Base-by-base conservation (phyloP, 2,329 filamentous ascomycete genomes). In the Fusarium tanahbumbuense region DNA sequence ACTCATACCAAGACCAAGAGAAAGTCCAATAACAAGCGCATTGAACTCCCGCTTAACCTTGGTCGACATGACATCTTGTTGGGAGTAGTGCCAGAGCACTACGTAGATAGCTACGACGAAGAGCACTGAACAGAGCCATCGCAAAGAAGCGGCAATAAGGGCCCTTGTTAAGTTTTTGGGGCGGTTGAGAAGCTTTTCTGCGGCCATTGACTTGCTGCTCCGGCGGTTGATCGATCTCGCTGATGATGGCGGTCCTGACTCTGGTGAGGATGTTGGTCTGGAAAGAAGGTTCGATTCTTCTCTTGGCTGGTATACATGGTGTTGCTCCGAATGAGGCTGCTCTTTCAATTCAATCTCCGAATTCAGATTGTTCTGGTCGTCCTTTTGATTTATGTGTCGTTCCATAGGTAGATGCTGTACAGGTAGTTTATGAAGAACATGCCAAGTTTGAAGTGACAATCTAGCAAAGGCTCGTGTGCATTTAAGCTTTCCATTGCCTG, bases 11-110 rank as follows among this genome's bases (percentile, higher is more conserved):
- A 71, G 68, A 11, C 68, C 68, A 3, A 67, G 83, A 48, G 80
- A 81, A 8, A 84, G 74, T 0, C 78, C 82, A 1, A 82, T 83
- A 22, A 84, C 81, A n/a, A 83, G 66, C 0, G 80, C 75, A 57
- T 84, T 85, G 68, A 82, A 85, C 50, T 78, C 70, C 28, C 78
- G 78, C 68, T 84, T 85, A 20, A 75, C 73, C 4, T 23, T 12
- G 11, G 68, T 63, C 3, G 69, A 68, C 58, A 75, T 73, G 50
- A 75, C 57, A 2, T 48, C 18, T 40, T 50, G 45, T 1, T 20
- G 18, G 6, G 73, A 71, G 30, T 70, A 75, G 11, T 64, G 23
- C 32, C 60, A 59, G 20, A 75, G 54, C 12, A 73, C 68, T 9
- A 68, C 44, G 15, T 61, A 63, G n/a, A 74, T 74, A 28, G 68